Evolutionary conservation across 1,139 yeast species (phyloP).

Genomic region (Barnettozyma hawaiiensis): DNA sequence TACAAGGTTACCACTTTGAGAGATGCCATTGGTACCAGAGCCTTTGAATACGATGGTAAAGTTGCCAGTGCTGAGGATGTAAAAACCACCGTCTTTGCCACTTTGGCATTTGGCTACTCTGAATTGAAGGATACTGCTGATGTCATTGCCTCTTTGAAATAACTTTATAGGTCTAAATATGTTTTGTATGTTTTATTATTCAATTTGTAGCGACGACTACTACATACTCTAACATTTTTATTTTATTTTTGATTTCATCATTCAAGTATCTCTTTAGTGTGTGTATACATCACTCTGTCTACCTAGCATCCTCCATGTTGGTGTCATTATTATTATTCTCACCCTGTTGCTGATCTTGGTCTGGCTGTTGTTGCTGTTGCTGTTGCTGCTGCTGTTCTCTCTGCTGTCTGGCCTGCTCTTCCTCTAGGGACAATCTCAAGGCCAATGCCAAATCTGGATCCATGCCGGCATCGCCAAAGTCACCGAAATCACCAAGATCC

Average conservation of each 20-base stretch:
- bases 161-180: too few species aligned
- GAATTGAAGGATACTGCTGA: constrained; percentile 11
- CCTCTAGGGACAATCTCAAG: constrained; percentile 42
- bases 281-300: too few species aligned
- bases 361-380: constrained; percentile 5
- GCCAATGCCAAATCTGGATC: constrained; percentile 98
- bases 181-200: too few species aligned
- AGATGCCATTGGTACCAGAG: constrained; percentile 18
- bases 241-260: neutral
- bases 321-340: constrained; percentile 8
- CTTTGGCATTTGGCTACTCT: constrained; percentile 16
- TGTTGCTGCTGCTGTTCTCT: constrained; percentile 18
- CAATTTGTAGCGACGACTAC: too few species aligned
- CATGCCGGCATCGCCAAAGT: constrained; percentile 80
- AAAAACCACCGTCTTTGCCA: constrained; percentile 14
- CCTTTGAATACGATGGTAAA: constrained; percentile 15
- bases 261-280: neutral
- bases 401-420: constrained; percentile 37
- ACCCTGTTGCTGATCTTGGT: constrained; percentile 4
- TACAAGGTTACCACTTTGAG: constrained; percentile 12
- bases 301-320: constrained; percentile 18
- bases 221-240: too few species aligned
- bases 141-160: constrained; percentile 6
- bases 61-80: constrained; percentile 13
- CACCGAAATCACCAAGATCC: constrained; percentile 40